Evolutionary conservation across 2,329 filamentous ascomycete genomes (phyloP).

Genomic region (Colletotrichum spaethianum): DNA sequence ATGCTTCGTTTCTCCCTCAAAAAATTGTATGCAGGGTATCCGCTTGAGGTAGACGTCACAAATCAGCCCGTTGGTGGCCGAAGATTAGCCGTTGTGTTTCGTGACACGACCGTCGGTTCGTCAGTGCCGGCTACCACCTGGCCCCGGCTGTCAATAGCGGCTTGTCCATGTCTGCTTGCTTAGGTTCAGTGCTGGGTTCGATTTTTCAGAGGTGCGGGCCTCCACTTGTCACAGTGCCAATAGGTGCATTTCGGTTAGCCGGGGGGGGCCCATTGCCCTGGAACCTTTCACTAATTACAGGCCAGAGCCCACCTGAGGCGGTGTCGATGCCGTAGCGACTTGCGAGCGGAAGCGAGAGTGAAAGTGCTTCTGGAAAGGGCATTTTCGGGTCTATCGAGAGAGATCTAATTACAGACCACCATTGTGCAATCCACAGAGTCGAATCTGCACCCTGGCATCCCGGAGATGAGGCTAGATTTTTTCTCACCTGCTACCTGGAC

Average conservation of each 20-base stretch:
- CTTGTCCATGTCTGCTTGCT: not conserved
- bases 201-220: conserved; percentile 28
- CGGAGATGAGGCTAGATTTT: conserved; percentile 37
- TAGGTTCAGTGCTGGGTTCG: conserved; percentile 6
- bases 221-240: conserved; percentile 23
- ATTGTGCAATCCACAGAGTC: conserved; percentile 12
- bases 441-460: conserved; percentile 18
- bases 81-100: conserved; percentile 22
- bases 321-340: conserved; percentile 22
- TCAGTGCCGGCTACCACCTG: not conserved
- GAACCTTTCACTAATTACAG: conserved; percentile 28
- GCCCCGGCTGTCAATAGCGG: not conserved
- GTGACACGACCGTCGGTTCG: not conserved
- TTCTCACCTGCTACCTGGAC: conserved; percentile 11
- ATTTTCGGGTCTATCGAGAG: conserved; percentile 21
- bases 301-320: conserved; percentile 32
- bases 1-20: conserved; percentile 12
- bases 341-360: conserved; percentile 36
- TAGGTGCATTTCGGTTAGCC: not conserved
- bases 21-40: conserved; percentile 38
- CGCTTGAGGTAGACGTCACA: conserved; percentile 31
- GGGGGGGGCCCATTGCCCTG: conserved; percentile 14
- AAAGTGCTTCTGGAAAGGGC: conserved; percentile 28
- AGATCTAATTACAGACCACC: conserved; percentile 31
- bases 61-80: conserved; percentile 4